These are phyloP conservation scores for Neonectria faginata DNA, from an alignment of 2,329 filamentous ascomycete species.

Conservation along the genomic window DNA sequence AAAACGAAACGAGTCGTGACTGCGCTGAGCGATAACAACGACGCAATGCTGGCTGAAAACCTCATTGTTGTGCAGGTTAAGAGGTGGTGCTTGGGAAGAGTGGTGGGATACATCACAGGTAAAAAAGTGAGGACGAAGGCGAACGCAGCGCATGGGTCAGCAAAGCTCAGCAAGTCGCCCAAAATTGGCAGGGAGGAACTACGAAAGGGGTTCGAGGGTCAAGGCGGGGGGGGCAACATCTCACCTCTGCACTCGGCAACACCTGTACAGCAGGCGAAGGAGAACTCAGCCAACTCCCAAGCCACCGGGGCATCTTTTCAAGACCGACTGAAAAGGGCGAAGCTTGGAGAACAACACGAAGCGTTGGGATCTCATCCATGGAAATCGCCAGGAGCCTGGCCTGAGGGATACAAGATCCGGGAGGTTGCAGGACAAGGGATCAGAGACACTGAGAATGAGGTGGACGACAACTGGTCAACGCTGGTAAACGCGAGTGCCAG, in stretches of 20 bases:
- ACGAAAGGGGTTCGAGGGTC: background rate
- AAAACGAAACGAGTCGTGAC: background rate
- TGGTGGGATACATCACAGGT: background rate
- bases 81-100: background rate
- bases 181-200: background rate
- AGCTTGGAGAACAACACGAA: background rate
- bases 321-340: background rate
- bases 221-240: background rate
- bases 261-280: background rate
- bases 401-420: background rate
- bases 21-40: background rate
- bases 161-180: background rate
- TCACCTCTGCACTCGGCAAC: background rate
- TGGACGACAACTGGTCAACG: conserved; percentile 12
- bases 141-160: background rate
- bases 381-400: background rate
- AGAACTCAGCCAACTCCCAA: background rate
- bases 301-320: background rate
- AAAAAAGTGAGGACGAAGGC: background rate
- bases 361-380: background rate
- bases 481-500: conserved; percentile 2
- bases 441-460: background rate
- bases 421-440: conserved; percentile 49
- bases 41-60: background rate
- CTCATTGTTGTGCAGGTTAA: background rate